Evolutionary conservation across 169 alveolate genomes (phyloP), one percentile per base, ranked within the genome.

Genomic region (Perkinsus chesapeaki): DNA sequence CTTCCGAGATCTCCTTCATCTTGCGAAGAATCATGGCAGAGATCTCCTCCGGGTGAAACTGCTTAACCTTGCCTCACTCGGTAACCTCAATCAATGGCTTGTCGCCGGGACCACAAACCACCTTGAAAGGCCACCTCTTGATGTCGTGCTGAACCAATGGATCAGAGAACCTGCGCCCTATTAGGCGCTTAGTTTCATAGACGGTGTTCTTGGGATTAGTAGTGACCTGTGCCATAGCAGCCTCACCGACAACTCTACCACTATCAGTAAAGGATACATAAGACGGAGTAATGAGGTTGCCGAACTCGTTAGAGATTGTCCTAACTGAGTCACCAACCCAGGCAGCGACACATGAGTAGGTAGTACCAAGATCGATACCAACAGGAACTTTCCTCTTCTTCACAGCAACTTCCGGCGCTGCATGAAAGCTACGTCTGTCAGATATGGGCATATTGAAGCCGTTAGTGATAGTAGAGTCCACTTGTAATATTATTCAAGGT

Each of bases 341-440:
- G 60, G 99, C 97, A 16, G 99, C 99, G 91, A 98, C 99, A 95
- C 99, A 99, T 92, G 99, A 97, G 98, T 99, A 98, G 82, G 99
- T 99, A 39, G 99, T 99, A 39, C 99, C 99, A 96, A 99, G 96
- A 95, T 99, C 99, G 73, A 99, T 99, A 94, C 99, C 99, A 91
- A 99, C 98, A 7, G n/a, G n/a, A n/a, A n/a, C n/a, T n/a, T n/a
- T n/a, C n/a, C n/a, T n/a, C n/a, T n/a, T n/a, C n/a, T n/a, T n/a
- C n/a, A n/a, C n/a, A n/a, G n/a, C n/a, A n/a, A n/a, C n/a, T n/a
- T n/a, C n/a, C n/a, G n/a, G n/a, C n/a, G n/a, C n/a, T n/a, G n/a
- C n/a, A n/a, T n/a, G n/a, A n/a, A n/a, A n/a, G n/a, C n/a, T n/a
- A n/a, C n/a, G n/a, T n/a, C n/a, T n/a, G n/a, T n/a, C n/a, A n/a